Conservation (phyloP, 768 basidiomycete genomes). For the Panellus pusillus region DNA sequence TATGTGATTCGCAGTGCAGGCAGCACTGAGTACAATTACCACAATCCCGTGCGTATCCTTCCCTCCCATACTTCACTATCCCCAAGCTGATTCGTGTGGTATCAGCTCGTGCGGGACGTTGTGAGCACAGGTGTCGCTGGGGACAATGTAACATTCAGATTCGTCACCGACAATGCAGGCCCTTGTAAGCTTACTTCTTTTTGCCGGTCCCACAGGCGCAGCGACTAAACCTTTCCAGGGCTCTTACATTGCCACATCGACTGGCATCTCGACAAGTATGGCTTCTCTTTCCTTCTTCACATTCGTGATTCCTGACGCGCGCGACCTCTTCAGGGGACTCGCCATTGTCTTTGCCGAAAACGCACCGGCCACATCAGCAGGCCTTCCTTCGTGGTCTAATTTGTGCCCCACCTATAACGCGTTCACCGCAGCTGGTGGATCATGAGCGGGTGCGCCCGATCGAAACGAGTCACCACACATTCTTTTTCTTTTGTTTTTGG, state of each 20-base stretch:
- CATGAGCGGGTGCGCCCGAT: too few species aligned
- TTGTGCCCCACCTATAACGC: too few species aligned
- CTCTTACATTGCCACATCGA: conserved; percentile 38
- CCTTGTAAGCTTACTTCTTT: conserved; percentile 11
- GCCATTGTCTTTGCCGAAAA: conserved; percentile 41
- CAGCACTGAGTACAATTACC: conserved; percentile 34
- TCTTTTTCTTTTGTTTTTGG: too few species aligned
- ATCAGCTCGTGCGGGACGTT: conserved; percentile 46
- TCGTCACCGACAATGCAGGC: conserved; percentile 40
- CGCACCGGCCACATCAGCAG: background rate
- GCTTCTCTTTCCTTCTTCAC: background rate
- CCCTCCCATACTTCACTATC: background rate
- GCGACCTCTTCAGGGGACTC: conserved; percentile 28
- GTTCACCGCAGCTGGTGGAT: too few species aligned
- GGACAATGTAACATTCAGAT: conserved; percentile 39
- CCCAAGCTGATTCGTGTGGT: too few species aligned
- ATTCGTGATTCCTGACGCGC: background rate
- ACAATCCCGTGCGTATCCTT: conserved; percentile 38
- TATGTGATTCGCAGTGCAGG: conserved; percentile 38
- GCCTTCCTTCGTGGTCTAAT: too few species aligned
- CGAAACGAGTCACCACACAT: too few species aligned
- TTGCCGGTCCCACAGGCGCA: background rate
- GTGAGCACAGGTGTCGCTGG: conserved; percentile 33
- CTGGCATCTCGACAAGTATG: conserved; percentile 40
- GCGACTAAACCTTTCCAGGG: conserved; percentile 6